Evolutionary conservation across 2,329 filamentous ascomycete species (phyloP), one percentile per base, ranked within the genome.

Genomic region (Penicillium sp.): DNA sequence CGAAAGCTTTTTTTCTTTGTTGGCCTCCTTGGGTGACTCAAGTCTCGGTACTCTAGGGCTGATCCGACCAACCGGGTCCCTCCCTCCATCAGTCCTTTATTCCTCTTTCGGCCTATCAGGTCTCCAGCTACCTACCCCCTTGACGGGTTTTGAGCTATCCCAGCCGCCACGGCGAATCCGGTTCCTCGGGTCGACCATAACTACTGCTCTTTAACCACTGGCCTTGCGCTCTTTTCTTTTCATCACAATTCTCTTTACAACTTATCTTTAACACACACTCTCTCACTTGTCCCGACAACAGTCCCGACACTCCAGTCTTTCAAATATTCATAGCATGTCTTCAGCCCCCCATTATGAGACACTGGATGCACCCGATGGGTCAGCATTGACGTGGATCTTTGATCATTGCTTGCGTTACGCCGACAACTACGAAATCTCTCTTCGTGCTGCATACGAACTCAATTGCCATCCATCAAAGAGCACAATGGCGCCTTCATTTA

Each of bases 381-480:
- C 75, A 38, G 73, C 75, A 25, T 74, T 81, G 69, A 73, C 77
- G 59, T 80, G 82, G 80, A 83, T 86, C 59, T 77, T 86, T 50
- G 84, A 86, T 57, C 84, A 86, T 69, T 78, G 86, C 57, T 74
- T 87, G 53, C 81, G 82, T 57, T 86, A 87, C 68, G 84, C 85
- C 9, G 81, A 80, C 66, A 83, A 79, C 64, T 88, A 88, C 68
- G 86, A 88, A 66, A 84, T 88, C 33, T 86, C 86, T 21, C 78
- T 89, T 29, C 82, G 86, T 57, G 87, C 84, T 61, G 88, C 88
- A 83, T 88, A 88, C 75, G 82, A 82, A 27, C 78, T 89, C 71
- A 89, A 89, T 69, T 85, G 82, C 60, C 81, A 82, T 19, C 80
- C 84, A 19, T 80, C 73, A 48, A 70, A 74, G 47, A 73, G 75